These are phyloP conservation scores for Mercurialis annua DNA, from an alignment of 345 rosid species.

Conservation along the genomic window DNA sequence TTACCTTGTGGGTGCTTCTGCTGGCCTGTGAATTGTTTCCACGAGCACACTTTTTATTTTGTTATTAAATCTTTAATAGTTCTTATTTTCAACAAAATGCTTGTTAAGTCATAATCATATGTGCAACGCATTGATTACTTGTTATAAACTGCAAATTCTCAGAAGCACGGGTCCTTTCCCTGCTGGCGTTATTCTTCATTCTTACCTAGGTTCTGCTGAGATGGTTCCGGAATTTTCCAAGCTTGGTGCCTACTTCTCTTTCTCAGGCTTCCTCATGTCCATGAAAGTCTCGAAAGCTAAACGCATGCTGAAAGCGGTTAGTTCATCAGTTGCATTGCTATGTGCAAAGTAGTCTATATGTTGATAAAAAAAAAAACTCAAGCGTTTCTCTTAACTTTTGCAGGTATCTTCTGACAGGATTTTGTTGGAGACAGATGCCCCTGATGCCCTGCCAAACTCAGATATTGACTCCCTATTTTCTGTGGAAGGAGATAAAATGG, in stretches of 20 bases:
- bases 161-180: constrained; percentile 85
- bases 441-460: constrained; percentile 78
- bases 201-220: constrained; percentile 84
- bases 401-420: constrained; percentile 81
- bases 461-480: constrained; percentile 40
- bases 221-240: constrained; percentile 92
- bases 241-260: constrained; percentile 89
- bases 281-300: constrained; percentile 75
- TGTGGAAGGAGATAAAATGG: constrained; percentile 45
- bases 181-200: constrained; percentile 78
- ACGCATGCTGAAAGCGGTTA: constrained; percentile 63
- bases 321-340: constrained; percentile 20
- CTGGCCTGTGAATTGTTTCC: neutral
- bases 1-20: neutral
- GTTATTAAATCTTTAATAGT: neutral
- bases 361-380: neutral
- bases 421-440: constrained; percentile 87
- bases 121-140: neutral
- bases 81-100: neutral
- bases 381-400: constrained; percentile 26
- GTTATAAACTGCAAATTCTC: constrained; percentile 12
- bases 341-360: neutral
- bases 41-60: neutral
- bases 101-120: neutral
- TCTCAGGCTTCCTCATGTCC: constrained; percentile 83